Conservation (phyloP, 164 flowering plant species). For the Aristolochia californica region DNA sequence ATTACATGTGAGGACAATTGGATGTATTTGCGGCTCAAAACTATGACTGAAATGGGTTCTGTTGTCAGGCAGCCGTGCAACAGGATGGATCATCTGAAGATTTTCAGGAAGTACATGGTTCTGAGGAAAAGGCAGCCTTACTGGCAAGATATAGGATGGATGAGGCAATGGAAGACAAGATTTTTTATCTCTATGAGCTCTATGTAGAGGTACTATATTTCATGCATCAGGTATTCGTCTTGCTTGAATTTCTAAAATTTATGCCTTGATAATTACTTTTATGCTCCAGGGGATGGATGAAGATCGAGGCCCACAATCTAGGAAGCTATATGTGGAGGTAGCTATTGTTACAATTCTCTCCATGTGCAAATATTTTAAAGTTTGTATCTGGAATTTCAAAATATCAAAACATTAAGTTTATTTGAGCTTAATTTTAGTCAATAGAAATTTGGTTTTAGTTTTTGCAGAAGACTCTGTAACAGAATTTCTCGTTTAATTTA, state of each 20-base stretch:
- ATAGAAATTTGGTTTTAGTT: too few relatives aligned
- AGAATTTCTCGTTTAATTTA: too few relatives aligned
- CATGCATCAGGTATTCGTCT: background rate
- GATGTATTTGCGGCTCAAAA: background rate
- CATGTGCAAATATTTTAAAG: too few relatives aligned
- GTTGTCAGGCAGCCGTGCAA: constrained; percentile 40
- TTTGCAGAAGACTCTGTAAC: too few relatives aligned
- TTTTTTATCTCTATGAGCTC: constrained; percentile 90
- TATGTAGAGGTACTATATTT: constrained; percentile 60
- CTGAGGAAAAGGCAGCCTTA: constrained; percentile 42
- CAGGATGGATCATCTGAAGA: constrained; percentile 57
- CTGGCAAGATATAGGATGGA: constrained; percentile 58
- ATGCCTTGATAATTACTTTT: constrained; percentile 1
- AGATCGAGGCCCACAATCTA: constrained; percentile 70
- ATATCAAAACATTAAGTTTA: too few relatives aligned
- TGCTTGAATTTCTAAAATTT: background rate
- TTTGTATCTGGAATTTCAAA: too few relatives aligned
- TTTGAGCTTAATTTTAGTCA: too few relatives aligned
- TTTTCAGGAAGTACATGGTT: constrained; percentile 43
- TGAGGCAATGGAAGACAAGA: constrained; percentile 69
- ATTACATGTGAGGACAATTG: background rate
- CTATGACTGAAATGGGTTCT: background rate
- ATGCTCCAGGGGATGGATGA: constrained; percentile 77
- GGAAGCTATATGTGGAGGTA: constrained; percentile 91
- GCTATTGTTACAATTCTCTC: background rate